Conservation (phyloP, 352 stramenopile species). For the Phytophthora constricta region DNA sequence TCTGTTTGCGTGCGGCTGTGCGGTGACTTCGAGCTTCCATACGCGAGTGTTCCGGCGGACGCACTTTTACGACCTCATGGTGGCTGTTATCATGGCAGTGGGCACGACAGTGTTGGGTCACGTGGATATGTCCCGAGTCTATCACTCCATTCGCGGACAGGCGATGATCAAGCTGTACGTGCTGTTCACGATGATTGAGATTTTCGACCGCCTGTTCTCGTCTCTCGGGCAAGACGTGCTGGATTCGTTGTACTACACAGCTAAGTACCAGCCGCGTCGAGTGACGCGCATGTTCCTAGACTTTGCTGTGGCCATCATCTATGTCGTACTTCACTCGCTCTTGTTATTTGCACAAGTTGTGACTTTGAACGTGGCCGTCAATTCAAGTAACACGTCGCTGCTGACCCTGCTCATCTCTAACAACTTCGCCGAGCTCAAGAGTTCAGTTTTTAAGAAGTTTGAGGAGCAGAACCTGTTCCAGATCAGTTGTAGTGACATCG, state of each 20-base stretch:
- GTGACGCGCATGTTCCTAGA: constrained; percentile 78
- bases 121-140: constrained; percentile 97
- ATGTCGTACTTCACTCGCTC: constrained; percentile 92
- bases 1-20: constrained; percentile 78
- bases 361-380: constrained; percentile 97
- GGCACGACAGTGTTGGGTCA: constrained; percentile 77
- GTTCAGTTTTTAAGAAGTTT: constrained; percentile 98
- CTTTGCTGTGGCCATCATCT: constrained; percentile 78
- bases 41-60: constrained; percentile 82
- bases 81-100: constrained; percentile 82
- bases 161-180: constrained; percentile 99
- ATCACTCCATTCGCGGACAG: constrained; percentile 98
- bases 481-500: constrained; percentile 97
- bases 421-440: constrained; percentile 99
- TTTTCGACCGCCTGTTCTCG: constrained; percentile 97
- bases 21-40: constrained; percentile 78
- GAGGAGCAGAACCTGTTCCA: constrained; percentile 97
- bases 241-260: constrained; percentile 94
- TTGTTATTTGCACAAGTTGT: constrained; percentile 97
- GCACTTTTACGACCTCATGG: constrained; percentile 94
- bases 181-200: constrained; percentile 98
- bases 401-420: constrained; percentile 96
- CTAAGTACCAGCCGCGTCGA: constrained; percentile 78
- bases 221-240: constrained; percentile 97
- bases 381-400: constrained; percentile 94